Evolutionary conservation across 1,139 yeast species (phyloP).

Genomic region (Taphrina betulina): DNA sequence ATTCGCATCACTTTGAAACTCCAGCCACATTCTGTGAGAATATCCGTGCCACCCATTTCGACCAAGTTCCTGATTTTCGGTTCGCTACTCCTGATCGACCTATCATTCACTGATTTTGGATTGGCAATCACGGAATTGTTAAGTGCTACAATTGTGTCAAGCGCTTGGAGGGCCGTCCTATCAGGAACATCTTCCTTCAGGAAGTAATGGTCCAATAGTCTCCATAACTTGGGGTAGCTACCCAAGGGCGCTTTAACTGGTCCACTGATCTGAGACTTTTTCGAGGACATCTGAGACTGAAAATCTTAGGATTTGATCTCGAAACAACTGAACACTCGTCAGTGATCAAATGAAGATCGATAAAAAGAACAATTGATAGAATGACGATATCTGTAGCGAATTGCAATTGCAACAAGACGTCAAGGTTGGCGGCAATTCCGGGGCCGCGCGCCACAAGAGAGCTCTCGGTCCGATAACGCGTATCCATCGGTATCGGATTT

Average conservation of each 20-base stretch:
- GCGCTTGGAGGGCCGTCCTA: slow-evolving; percentile 24
- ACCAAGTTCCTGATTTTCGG: slow-evolving; percentile 16
- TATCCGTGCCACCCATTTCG: slow-evolving; percentile 26
- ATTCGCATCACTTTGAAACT: slow-evolving; percentile 19
- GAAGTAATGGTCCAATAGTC: slow-evolving; percentile 28
- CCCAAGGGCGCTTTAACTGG: slow-evolving; percentile 29
- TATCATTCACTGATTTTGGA: slow-evolving; percentile 19
- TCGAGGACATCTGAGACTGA: slow-evolving; percentile 26
- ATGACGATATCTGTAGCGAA: too few species aligned
- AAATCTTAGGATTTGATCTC: too few species aligned
- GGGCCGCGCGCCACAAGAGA: too few species aligned
- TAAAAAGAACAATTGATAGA: too few species aligned
- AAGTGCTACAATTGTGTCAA: slow-evolving; percentile 23
- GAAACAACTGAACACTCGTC: too few species aligned
- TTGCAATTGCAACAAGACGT: too few species aligned
- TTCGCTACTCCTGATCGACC: slow-evolving; percentile 20
- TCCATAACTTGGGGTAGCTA: slow-evolving; percentile 20
- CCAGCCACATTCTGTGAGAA: slow-evolving; percentile 27
- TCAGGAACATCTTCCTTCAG: slow-evolving; percentile 28
- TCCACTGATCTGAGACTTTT: slow-evolving; percentile 14
- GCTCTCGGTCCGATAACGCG: too few species aligned
- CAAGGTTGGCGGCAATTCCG: too few species aligned
- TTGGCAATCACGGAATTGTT: slow-evolving; percentile 5
- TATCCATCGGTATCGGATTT: too few species aligned
- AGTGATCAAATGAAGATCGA: too few species aligned